phyloP scores from a whole-genome alignment of 1,284 basidiomycete genomes.

The Pseudozyma thailandica region DNA sequence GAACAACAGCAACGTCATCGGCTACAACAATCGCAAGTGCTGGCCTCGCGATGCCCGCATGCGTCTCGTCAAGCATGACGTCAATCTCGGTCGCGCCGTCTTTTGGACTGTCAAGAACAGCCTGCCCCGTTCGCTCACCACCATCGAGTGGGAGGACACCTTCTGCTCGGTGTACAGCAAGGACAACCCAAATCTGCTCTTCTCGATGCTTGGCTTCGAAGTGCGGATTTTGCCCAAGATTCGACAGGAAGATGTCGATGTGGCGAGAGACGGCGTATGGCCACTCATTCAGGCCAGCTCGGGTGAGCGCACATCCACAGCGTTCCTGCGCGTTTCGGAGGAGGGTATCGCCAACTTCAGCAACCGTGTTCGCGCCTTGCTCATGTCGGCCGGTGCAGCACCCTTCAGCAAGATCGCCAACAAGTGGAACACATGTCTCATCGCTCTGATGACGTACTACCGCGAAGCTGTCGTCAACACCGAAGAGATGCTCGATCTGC shows the following conservation, averaged over 20 bases:
- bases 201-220: slow-evolving; percentile 99
- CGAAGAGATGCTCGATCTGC: slow-evolving; percentile 77
- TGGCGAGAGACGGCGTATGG: slow-evolving; percentile 98
- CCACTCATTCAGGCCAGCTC: slow-evolving; percentile 92
- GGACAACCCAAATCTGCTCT: slow-evolving; percentile 96
- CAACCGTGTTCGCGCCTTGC: slow-evolving; percentile 82
- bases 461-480: slow-evolving; percentile 99
- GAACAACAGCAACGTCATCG: slow-evolving; percentile 98
- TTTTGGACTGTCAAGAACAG: slow-evolving; percentile 99
- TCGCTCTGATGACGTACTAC: slow-evolving; percentile 86
- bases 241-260: slow-evolving; percentile 91
- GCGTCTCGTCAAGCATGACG: slow-evolving; percentile 99
- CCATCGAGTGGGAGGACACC: slow-evolving; percentile 85
- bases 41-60: slow-evolving; percentile 99
- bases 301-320: slow-evolving; percentile 96
- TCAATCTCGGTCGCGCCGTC: slow-evolving; percentile 95
- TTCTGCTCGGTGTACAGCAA: slow-evolving; percentile 83
- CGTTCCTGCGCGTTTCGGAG: slow-evolving; percentile 95
- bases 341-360: slow-evolving; percentile 76
- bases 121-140: slow-evolving; percentile 91
- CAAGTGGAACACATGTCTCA: slow-evolving; percentile 93
- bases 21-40: slow-evolving; percentile 98
- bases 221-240: slow-evolving; percentile 95
- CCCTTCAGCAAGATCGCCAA: slow-evolving; percentile 99
- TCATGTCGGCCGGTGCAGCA: slow-evolving; percentile 98